These are phyloP conservation scores for Crepidotus variabilis DNA, from an alignment of 768 basidiomycete genomes.

Conservation along the genomic window DNA sequence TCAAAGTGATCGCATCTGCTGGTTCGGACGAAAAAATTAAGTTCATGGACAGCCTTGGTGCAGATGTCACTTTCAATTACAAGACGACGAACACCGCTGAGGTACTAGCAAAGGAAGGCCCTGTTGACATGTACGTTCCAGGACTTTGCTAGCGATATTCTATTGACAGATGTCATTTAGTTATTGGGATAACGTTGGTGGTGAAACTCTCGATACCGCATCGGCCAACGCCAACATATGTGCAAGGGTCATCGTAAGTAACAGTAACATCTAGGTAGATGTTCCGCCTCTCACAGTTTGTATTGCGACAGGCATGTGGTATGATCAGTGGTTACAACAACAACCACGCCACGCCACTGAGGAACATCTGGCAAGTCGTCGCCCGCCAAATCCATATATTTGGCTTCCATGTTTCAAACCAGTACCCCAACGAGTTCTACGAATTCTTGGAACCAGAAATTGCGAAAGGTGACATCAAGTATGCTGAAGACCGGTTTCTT, in stretches of 20 bases:
- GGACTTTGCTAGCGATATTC: too few species aligned
- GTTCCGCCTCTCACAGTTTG: too few species aligned
- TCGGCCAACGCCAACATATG: constrained; percentile 37
- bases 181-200: constrained; percentile 60
- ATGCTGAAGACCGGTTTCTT: constrained; percentile 38
- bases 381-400: constrained; percentile 17
- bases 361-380: not conserved
- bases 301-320: constrained; percentile 26
- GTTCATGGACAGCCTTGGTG: constrained; percentile 57
- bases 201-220: constrained; percentile 54
- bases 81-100: constrained; percentile 54
- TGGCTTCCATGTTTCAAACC: constrained; percentile 35
- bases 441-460: constrained; percentile 35
- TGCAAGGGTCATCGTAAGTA: constrained; percentile 49
- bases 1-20: constrained; percentile 68
- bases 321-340: constrained; percentile 7
- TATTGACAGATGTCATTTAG: too few species aligned
- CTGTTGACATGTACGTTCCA: constrained; percentile 37
- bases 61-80: constrained; percentile 72
- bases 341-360: constrained; percentile 2
- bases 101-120: constrained; percentile 52
- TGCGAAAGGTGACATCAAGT: constrained; percentile 43
- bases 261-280: too few species aligned
- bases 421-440: constrained; percentile 40
- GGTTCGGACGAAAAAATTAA: constrained; percentile 71